These are phyloP conservation scores for Fusarium begoniae DNA, from an alignment of 2,329 filamentous ascomycete genomes.

Conservation along the genomic window DNA sequence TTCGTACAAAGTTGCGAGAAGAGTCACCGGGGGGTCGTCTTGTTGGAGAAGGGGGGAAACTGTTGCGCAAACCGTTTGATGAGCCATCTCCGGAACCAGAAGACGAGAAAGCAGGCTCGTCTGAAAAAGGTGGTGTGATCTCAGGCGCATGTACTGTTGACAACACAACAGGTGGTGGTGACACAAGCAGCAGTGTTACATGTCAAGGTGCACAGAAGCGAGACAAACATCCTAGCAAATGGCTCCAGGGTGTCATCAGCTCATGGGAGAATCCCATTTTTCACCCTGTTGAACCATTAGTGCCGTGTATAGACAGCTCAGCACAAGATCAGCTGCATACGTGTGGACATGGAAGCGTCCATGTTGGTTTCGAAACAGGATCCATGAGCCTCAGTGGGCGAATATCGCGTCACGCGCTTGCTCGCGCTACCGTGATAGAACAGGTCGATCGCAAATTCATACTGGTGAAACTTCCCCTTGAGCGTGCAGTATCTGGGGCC, in stretches of 20 bases:
- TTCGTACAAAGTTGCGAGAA: not conserved
- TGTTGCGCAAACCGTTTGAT: conserved; percentile 58
- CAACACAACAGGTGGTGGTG: not conserved
- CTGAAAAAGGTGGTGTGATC: not conserved
- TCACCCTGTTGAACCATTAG: conserved; percentile 53
- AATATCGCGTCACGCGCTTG: conserved; percentile 71
- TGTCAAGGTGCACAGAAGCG: not conserved
- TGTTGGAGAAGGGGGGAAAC: conserved; percentile 52
- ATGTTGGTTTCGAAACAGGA: conserved; percentile 44
- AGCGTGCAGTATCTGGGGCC: not conserved
- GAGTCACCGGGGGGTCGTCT: conserved; percentile 37
- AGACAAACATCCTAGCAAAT: conserved; percentile 49
- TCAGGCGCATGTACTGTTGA: not conserved
- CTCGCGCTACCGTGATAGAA: conserved; percentile 71
- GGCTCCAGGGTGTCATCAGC: conserved; percentile 69
- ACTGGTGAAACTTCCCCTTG: conserved; percentile 65
- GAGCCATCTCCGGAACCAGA: conserved; percentile 40
- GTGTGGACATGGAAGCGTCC: conserved; percentile 12
- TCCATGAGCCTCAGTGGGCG: conserved; percentile 49
- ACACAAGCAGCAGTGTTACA: not conserved
- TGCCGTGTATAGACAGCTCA: conserved; percentile 52
- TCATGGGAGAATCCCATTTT: conserved; percentile 84
- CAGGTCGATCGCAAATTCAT: conserved; percentile 95
- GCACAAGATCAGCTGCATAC: not conserved
- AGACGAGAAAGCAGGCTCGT: not conserved